These are phyloP conservation scores for Pilaira anomala DNA, from an alignment of 192 early-diverging fungal genomes.

Conservation along the genomic window DNA sequence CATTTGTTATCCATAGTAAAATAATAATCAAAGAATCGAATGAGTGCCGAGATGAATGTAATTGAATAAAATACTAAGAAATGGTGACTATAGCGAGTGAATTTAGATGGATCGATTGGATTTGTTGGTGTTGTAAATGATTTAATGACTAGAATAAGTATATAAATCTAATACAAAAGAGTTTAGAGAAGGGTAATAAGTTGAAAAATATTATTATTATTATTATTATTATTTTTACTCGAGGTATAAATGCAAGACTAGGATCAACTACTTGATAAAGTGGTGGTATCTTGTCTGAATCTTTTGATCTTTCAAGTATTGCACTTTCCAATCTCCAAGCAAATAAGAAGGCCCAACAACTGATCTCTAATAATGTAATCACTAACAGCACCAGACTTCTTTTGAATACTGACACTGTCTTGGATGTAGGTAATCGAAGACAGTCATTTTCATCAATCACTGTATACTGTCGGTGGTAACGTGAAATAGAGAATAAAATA, in stretches of 20 bases:
- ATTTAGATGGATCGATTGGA: constrained; percentile 28
- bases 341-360: constrained; percentile 32
- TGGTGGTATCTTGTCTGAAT: background rate
- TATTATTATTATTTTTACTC: constrained; percentile 19
- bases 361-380: constrained; percentile 23
- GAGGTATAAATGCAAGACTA: constrained; percentile 17
- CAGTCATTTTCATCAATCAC: constrained; percentile 9
- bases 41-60: constrained; percentile 5
- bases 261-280: constrained; percentile 28
- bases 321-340: constrained; percentile 35
- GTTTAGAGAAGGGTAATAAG: background rate
- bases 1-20: background rate
- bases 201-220: background rate
- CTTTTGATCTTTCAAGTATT: constrained; percentile 16
- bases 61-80: constrained; percentile 30
- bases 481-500: background rate
- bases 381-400: constrained; percentile 21
- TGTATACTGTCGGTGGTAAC: background rate
- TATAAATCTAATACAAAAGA: constrained; percentile 27
- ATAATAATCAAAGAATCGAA: constrained; percentile 12
- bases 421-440: constrained; percentile 27
- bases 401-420: constrained; percentile 6
- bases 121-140: constrained; percentile 31
- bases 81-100: constrained; percentile 32
- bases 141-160: constrained; percentile 31